Base-by-base conservation (phyloP, 306 rosid species). In the Begonia fuchsioides region DNA sequence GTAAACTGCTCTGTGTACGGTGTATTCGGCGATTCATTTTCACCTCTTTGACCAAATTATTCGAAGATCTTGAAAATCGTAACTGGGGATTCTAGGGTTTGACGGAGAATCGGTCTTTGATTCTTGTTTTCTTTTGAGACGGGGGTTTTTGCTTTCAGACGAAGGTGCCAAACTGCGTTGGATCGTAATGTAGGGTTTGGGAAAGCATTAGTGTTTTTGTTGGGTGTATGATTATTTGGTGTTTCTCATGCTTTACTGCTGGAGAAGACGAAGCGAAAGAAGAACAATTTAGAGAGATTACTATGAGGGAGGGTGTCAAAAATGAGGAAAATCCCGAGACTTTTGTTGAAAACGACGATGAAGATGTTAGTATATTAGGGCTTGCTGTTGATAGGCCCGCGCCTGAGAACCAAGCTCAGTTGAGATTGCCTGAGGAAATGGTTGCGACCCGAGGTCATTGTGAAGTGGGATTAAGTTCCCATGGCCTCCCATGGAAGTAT, bases 201-300 rank as follows among this genome's bases (percentile, higher is more conserved):
- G 12, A 68, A 61, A 55, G 12, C n/a, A 39, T 17, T 51, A 58
- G n/a, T n/a, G 70, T 66, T 45, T 38, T 39, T 52, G 45, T 57
- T 54, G 58, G 60, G 63, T 84, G 93, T 64, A 84, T 84, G 95
- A 90, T 66, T 81, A 76, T 74, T 69, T 81, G 80, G 87, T 79
- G 80, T 50, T 76, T 64, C 60, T 74, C 71, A 73, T 81, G 88
- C 78, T 78, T 81, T 78, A 72, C 71, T 75, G 68, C 67, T 69
- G 70, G 66, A 61, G 72, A 57, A 54, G 76, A 68, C 59, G 71
- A 64, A 45, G 67, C 61, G 14, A 68, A 59, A 44, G 66, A 63
- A 45, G 71, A 51, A 38, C 16, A 60, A 58, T 32, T 69, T 60
- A 51, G 60, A 61, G 32, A 5, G 32, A 63, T 15, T 19, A 67